Evolutionary conservation across 139 green algal species (phyloP).

Genomic region (Eudorina sp.): DNA sequence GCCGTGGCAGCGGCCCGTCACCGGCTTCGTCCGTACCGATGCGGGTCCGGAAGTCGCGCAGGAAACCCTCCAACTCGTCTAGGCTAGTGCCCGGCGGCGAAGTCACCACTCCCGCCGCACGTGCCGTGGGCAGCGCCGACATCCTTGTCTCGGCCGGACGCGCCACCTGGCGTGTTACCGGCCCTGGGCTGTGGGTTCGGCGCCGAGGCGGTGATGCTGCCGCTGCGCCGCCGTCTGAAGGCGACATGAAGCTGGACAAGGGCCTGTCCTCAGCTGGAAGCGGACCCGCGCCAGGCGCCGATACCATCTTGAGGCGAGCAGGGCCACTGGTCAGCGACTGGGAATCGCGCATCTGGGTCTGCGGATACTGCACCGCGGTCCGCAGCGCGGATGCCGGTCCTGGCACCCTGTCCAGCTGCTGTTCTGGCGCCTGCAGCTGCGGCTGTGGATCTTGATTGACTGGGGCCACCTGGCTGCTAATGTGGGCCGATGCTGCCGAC

Average conservation of each 20-base stretch:
- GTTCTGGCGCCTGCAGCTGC: not conserved
- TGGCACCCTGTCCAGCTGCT: no score
- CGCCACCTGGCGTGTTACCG: not conserved
- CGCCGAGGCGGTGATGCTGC: not conserved
- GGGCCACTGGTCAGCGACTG: not conserved
- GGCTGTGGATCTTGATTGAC: not conserved
- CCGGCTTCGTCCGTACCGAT: not conserved
- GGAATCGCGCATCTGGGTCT: not conserved
- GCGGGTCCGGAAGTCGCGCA: constrained; percentile 19
- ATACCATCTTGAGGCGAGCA: constrained; percentile 16
- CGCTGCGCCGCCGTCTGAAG: not conserved
- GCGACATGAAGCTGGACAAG: not conserved
- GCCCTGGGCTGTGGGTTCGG: constrained; percentile 1
- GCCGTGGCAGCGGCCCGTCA: no score
- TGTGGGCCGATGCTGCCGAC: no score
- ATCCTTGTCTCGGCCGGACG: not conserved
- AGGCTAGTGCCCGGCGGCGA: constrained; percentile 12
- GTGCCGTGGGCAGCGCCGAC: not conserved
- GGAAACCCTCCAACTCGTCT: constrained; percentile 24
- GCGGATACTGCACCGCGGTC: constrained; percentile 13
- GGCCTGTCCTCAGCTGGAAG: not conserved
- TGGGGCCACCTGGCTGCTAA: no score
- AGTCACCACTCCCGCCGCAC: not conserved
- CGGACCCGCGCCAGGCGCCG: not conserved
- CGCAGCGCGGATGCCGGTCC: not conserved